Evolutionary conservation across 768 basidiomycete genomes (phyloP), one percentile per base, ranked within the genome.

Genomic region (Termitomyces sp.): DNA sequence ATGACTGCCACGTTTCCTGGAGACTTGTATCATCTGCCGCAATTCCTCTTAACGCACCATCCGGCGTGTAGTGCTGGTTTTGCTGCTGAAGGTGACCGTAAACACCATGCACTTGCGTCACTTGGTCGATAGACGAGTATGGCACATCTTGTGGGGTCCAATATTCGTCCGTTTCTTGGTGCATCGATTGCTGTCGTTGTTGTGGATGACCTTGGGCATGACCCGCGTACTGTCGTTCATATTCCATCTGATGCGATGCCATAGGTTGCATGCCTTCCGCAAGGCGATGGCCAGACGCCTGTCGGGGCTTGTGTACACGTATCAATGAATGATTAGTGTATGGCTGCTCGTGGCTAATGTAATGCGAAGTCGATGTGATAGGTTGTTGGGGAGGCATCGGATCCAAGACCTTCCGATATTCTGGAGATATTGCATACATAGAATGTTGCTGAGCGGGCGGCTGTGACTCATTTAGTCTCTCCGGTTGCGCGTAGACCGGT

Each of bases 1-100:
- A 89, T 57, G 81, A 76, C 67, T 81, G 79, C 87, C 87, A 89
- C 10, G 86, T 87, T 70, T 88, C 87, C 69, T 85, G 83, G 55
- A 87, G 62, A 47, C 80, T 76, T 50, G 75, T 72, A 65, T 85
- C 84, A 53, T 84, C 82, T 32, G 79, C 79, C 9, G 79, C 79
- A 53, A 81, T 77, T 0, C 79, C 80, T 14, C 72, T 70, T 62
- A 80, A 65, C 12, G 76, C 79, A 42, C 67, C 75, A 18, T 76
- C 76, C 4, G 80, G 80, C 0, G 82, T 78, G 60, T 84, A 83
- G 36, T 77, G 75, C 49, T 79, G 69, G 37, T 77, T n/a, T 16
- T 24, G 75, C 53, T 78, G 69, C 10, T 70, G 70, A 30, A 24
- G 44, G 8, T 53, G 33, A 9, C 16, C 30, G 22, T 40, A 34